phyloP scores from a whole-genome alignment of 129 eudicot genomes.

The Chrysanthemum seticuspe region DNA sequence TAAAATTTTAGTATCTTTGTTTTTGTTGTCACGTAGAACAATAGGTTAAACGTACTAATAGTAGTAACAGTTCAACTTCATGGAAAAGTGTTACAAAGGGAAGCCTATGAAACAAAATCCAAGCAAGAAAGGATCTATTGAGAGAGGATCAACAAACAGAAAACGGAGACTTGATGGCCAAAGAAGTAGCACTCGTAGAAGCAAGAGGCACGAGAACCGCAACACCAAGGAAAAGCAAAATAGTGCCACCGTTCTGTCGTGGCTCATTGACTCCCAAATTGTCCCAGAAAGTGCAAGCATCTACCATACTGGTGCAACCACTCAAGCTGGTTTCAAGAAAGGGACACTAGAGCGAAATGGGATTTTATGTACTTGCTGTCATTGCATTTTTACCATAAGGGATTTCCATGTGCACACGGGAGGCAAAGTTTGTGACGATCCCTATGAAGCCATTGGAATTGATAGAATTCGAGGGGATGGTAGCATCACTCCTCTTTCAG shows the following conservation, averaged over 20 bases:
- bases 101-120: slow-evolving; percentile 10
- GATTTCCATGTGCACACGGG: slow-evolving; percentile 43
- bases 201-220: slow-evolving; percentile 11
- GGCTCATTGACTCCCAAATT: slow-evolving; percentile 40
- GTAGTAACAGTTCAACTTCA: slow-evolving; percentile 1
- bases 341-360: slow-evolving; percentile 48
- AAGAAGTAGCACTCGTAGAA: slow-evolving; percentile 18
- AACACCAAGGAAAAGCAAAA: slow-evolving; percentile 2
- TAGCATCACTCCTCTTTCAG: slow-evolving; percentile 26
- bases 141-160: slow-evolving; percentile 10
- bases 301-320: slow-evolving; percentile 16
- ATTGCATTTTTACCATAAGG: slow-evolving; percentile 17
- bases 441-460: slow-evolving; percentile 38
- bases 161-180: slow-evolving; percentile 1
- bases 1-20: background rate
- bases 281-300: slow-evolving; percentile 33
- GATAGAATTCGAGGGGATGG: slow-evolving; percentile 20
- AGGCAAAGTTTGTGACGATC: slow-evolving; percentile 17
- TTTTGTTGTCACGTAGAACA: slow-evolving; percentile 1
- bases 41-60: background rate
- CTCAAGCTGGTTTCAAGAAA: slow-evolving; percentile 11
- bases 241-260: slow-evolving; percentile 40
- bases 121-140: slow-evolving; percentile 4
- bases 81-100: slow-evolving; percentile 24
- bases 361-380: slow-evolving; percentile 54